Conservation (phyloP, 176 grass and related monocot genomes). For the Tuctoria greenei region DNA sequence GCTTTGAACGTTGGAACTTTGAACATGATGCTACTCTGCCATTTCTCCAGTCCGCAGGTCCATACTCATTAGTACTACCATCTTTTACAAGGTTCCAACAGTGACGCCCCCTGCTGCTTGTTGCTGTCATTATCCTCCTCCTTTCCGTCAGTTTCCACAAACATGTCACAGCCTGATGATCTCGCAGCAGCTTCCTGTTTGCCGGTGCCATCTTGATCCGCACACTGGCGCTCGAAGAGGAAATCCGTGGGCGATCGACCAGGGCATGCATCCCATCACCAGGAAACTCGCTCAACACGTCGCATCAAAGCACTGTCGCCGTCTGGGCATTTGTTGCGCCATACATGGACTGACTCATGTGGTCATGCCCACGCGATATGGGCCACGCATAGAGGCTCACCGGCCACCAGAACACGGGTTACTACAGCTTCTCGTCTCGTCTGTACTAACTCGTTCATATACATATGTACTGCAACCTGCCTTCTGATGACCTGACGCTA, state of each 20-base stretch:
- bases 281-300: constrained; percentile 4
- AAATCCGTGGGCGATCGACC: background rate
- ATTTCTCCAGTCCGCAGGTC: background rate
- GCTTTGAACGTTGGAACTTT: constrained; percentile 7
- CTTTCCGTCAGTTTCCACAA: constrained; percentile 12
- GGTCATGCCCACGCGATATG: background rate
- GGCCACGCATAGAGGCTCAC: background rate
- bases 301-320: constrained; percentile 15
- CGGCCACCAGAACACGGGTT: background rate
- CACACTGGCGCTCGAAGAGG: constrained; percentile 4
- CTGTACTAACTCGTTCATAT: background rate
- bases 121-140: background rate
- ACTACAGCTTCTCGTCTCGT: background rate
- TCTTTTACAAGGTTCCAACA: background rate
- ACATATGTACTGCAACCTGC: background rate
- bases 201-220: constrained; percentile 1
- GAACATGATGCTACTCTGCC: background rate
- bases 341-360: background rate
- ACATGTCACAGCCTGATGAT: constrained; percentile 7
- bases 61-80: background rate
- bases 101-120: background rate
- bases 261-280: constrained; percentile 16
- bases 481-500: background rate
- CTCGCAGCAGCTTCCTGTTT: constrained; percentile 17
- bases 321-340: constrained; percentile 5